A percentile compares a stretch with the other conserved stretches of the same genome.
Evolutionary conservation across 306 rosid species (phyloP).

Genomic region (Casuarina equisetifolia): DNA sequence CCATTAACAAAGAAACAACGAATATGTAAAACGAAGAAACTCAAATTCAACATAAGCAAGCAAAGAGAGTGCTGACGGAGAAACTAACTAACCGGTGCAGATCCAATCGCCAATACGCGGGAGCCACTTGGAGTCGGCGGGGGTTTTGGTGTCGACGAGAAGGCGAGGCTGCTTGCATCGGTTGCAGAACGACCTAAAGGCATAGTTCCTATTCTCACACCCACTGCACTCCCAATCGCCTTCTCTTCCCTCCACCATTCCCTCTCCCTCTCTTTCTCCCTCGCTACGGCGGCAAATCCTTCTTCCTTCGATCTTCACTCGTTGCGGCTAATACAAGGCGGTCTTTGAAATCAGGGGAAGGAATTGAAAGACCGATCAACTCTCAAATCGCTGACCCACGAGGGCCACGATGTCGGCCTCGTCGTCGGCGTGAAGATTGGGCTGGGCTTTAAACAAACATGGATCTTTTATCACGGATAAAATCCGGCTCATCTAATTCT

Average conservation of each 20-base stretch:
- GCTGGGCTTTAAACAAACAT: neutral
- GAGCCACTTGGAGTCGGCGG: conserved; percentile 95
- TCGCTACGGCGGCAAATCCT: neutral
- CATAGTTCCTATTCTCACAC: conserved; percentile 89
- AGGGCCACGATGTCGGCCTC: neutral
- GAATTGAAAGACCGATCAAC: neutral
- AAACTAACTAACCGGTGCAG: conserved; percentile 82
- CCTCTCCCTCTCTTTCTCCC: conserved; percentile 16
- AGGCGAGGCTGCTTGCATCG: conserved; percentile 96
- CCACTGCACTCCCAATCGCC: conserved; percentile 97
- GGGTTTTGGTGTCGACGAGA: conserved; percentile 87
- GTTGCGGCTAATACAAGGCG: neutral
- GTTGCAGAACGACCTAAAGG: conserved; percentile 96
- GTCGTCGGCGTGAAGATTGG: neutral
- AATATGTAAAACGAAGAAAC: neutral
- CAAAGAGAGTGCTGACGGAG: neutral
- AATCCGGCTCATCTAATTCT: too few relatives aligned
- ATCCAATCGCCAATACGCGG: conserved; percentile 97
- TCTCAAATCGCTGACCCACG: neutral
- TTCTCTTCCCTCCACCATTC: conserved; percentile 82
- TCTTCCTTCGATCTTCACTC: neutral
- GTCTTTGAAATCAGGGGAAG: neutral
- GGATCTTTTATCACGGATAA: too few relatives aligned
- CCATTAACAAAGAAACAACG: neutral
- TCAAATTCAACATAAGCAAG: neutral